A percentile compares a stretch with the other conserved stretches of the same genome.
Conservation (phyloP, 1,139 yeast genomes). For the Blastobotrys aristatus region DNA sequence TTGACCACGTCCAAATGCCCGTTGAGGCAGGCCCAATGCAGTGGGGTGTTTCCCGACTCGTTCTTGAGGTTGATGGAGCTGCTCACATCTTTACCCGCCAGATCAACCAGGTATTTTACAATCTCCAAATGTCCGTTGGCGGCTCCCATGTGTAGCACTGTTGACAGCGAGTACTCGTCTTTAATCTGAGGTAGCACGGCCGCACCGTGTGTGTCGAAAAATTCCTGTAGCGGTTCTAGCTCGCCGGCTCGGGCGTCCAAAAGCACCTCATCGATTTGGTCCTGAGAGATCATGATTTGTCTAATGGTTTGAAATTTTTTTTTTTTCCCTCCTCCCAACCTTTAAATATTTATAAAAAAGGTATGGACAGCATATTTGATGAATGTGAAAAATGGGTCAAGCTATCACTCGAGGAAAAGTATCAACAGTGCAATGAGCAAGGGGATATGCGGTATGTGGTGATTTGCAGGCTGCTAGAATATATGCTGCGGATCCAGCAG, state of each 20-base stretch:
- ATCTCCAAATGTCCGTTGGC: constrained; percentile 87
- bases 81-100: constrained; percentile 33
- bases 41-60: constrained; percentile 83
- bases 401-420: constrained; percentile 2
- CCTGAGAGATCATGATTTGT: constrained; percentile 37
- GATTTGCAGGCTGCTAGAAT: constrained; percentile 2
- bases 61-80: constrained; percentile 51
- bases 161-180: constrained; percentile 61
- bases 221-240: constrained; percentile 61
- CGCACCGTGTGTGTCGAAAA: constrained; percentile 39
- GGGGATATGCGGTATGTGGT: constrained; percentile 14
- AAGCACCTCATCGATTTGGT: constrained; percentile 75
- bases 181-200: constrained; percentile 38
- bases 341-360: background rate
- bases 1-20: constrained; percentile 75
- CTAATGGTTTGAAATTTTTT: background rate
- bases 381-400: constrained; percentile 21
- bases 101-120: constrained; percentile 53
- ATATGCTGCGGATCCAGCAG: constrained; percentile 10
- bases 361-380: constrained; percentile 15
- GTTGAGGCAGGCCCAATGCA: constrained; percentile 93
- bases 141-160: constrained; percentile 90
- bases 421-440: background rate
- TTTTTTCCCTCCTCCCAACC: background rate
- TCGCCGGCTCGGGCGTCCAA: constrained; percentile 88